phyloP scores from a whole-genome alignment of 2,329 filamentous ascomycete species.

The Lomentospora prolificans region DNA sequence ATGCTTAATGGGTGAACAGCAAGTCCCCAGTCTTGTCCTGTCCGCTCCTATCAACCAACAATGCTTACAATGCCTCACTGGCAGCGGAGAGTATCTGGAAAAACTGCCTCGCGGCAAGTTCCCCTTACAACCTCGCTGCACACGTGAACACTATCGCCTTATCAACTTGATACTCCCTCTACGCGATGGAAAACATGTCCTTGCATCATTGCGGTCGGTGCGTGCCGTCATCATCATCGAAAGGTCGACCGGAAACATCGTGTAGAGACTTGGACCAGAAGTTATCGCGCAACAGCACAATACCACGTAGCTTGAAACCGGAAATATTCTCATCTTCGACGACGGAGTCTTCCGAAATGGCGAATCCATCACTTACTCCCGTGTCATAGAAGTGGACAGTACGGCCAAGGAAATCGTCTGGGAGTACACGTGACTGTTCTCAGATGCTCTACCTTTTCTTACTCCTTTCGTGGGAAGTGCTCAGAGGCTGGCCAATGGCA shows the following conservation, averaged over 20 bases:
- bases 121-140: slow-evolving; percentile 20
- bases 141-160: slow-evolving; percentile 20
- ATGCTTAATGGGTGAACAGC: too few species aligned
- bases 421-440: slow-evolving; percentile 20
- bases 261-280: slow-evolving; percentile 17
- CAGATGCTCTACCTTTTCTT: slow-evolving; percentile 21
- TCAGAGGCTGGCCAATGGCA: slow-evolving; percentile 18
- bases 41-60: too few species aligned
- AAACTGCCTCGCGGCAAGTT: slow-evolving; percentile 17
- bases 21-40: too few species aligned
- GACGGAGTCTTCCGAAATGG: slow-evolving; percentile 19
- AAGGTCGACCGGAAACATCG: slow-evolving; percentile 17
- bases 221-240: slow-evolving; percentile 20
- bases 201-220: slow-evolving; percentile 19
- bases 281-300: slow-evolving; percentile 21
- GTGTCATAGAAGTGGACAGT: slow-evolving; percentile 17
- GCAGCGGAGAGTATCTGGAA: slow-evolving; percentile 21
- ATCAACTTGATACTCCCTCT: slow-evolving; percentile 21
- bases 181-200: slow-evolving; percentile 18
- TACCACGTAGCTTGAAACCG: slow-evolving; percentile 19
- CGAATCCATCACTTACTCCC: slow-evolving; percentile 20
- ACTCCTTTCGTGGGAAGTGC: slow-evolving; percentile 22
- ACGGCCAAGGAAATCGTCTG: slow-evolving; percentile 17
- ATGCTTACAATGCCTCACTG: slow-evolving; percentile 17
- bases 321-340: slow-evolving; percentile 22